phyloP scores from a whole-genome alignment of 1,284 basidiomycete genomes.

The Fistulina hepatica region DNA sequence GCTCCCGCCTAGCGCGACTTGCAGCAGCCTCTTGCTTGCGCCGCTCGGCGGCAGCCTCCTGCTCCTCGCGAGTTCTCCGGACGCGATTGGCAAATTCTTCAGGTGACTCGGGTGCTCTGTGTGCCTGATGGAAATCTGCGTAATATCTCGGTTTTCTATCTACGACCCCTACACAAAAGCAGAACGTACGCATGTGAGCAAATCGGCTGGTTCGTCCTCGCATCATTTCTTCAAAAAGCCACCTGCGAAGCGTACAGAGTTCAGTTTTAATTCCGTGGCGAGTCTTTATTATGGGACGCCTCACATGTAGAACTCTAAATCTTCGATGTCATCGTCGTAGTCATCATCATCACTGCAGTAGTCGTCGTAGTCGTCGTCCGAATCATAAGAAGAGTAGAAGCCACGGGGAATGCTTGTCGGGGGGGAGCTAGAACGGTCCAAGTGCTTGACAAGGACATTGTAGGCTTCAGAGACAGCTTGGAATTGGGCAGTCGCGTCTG shows the following conservation, averaged over 20 bases:
- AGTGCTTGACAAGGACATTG: slow-evolving; percentile 42
- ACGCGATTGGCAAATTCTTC: slow-evolving; percentile 42
- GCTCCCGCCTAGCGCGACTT: slow-evolving; percentile 35
- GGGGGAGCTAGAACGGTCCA: slow-evolving; percentile 26
- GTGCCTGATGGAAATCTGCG: slow-evolving; percentile 3
- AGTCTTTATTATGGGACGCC: neutral
- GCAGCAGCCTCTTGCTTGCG: slow-evolving; percentile 33
- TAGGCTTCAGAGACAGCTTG: slow-evolving; percentile 61
- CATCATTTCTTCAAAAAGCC: slow-evolving; percentile 36
- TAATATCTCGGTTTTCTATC: neutral
- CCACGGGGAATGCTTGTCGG: slow-evolving; percentile 17
- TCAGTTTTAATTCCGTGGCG: too few relatives aligned
- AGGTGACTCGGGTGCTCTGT: slow-evolving; percentile 27
- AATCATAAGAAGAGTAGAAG: slow-evolving; percentile 22
- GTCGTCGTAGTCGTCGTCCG: slow-evolving; percentile 26
- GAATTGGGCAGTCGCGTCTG: slow-evolving; percentile 55
- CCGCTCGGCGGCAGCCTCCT: slow-evolving; percentile 39
- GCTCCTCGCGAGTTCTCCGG: slow-evolving; percentile 39
- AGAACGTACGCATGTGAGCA: slow-evolving; percentile 21
- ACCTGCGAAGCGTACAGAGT: slow-evolving; percentile 27
- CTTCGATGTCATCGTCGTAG: slow-evolving; percentile 24
- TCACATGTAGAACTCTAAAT: slow-evolving; percentile 33
- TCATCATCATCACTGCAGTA: slow-evolving; percentile 26
- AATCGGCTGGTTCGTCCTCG: slow-evolving; percentile 27
- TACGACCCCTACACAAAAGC: slow-evolving; percentile 20